Evolutionary conservation across 2,329 filamentous ascomycete species (phyloP), one percentile per base, ranked within the genome.

Genomic region (Xylariaceae sp.): DNA sequence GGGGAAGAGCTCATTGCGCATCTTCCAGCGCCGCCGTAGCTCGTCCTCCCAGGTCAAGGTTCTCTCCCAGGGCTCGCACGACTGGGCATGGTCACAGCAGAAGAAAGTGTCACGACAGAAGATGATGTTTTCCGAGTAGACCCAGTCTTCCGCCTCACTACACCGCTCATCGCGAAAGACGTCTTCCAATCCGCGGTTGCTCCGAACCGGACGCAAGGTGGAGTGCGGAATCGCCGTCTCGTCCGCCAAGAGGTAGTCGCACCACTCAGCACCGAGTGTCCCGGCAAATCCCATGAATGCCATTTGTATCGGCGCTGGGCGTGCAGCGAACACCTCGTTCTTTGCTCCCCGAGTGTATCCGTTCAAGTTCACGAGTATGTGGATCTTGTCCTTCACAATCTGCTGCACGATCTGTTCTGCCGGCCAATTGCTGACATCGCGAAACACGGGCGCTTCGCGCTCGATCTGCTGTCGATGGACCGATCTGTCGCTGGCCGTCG

Each of bases 271-370:
- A 5, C 92, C 92, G 1, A 98, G 69, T 0, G 90, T 96, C 8
- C 92, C 92, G 0, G 92, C 92, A 59, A 98, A 98, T 0, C 92
- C 92, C 92, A 98, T 98, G 56, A 98, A 98, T 0, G 92, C 95
- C 92, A 98, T 98, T 51, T 98, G 92, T 30, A 98, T 88, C 0
- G 92, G 92, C 2, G 89, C 88, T 12, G 92, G 88, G 17, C 94
- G 80, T 15, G 92, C 92, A 15, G 92, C 92, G 60, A 98, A 98
- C 3, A 98, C 83, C 59, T 98, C 92, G 53, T 98, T 98, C 16
- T 89, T 80, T n/a, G 92, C 92, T 19, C 92, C 92, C 38, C 92
- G 77, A 0, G 92, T 98, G 61, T 98, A 98, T 9, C 92, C 92
- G 54, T 98, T 98, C n/a, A 98, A 73, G 49, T 98, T 98, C 53